Evolutionary conservation across 768 basidiomycete genomes (phyloP), one percentile per base, ranked within the genome.

Genomic region (Pholiota microspora): DNA sequence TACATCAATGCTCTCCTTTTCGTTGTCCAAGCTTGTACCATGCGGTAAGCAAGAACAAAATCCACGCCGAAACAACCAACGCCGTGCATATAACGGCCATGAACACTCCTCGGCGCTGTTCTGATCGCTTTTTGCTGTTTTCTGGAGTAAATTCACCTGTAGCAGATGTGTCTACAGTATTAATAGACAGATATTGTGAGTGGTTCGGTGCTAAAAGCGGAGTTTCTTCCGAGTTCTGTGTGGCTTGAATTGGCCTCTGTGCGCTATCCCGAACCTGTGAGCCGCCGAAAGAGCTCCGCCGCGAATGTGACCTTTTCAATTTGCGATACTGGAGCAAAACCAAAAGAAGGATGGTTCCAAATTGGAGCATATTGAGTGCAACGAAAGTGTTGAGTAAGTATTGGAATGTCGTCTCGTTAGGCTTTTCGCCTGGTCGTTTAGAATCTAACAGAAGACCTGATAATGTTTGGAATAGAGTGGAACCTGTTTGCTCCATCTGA

Each of bases 401-500:
- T 59, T 86, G 84, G 13, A 78, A 67, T 7, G 77, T 72, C n/a
- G 59, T 61, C 9, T 64, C 59, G 55, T 67, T 64, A 46, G 62
- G 59, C 56, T 58, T 55, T 34, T 58, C 36, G 15, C 55, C 50
- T 32, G 67, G 64, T 45, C 70, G 72, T 51, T 68, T 69, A 34
- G 65, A 71, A 64, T 92, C 89, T 10, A 92, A 76, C 21, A 80
- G 69, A 27, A 89, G 72, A 42, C 89, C 89, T n/a, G 87, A 79
- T 9, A 90, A 62, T 0, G 87, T 89, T 60, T 90, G 86, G 53
- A 85, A 82, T 51, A 89, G 79, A 0, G 85, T 87, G 2, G 85
- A 81, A 1, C 88, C 88, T 2, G 84, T 82, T 67, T 88, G 84
- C 64, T 92, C 89, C 54, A 92, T 72, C 88, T 90, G 53, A 24